Base-by-base conservation (phyloP, 768 basidiomycete species). In the Hysterangium stoloniferum region DNA sequence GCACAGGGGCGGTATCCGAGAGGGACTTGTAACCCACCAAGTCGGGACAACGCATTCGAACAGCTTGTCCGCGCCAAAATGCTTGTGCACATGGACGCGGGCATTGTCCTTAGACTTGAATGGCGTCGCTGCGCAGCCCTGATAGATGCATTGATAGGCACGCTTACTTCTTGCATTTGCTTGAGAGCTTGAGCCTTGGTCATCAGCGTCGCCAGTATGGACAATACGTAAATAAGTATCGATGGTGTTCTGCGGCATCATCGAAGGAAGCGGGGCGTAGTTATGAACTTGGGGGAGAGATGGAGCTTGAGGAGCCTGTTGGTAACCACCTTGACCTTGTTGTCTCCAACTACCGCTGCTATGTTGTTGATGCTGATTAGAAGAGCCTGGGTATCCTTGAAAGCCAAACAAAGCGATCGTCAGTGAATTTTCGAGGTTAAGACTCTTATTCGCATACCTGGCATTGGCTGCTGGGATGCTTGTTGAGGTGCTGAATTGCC, bases 21-120 rank as follows among this genome's bases (percentile, higher is more conserved):
- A 20, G 15, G 35, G 4, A 32, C 17, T 19, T 28, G 15, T 15
- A 27, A 48, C 47, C 38, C 33, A 48, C 47, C 47, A 48, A 22
- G 31, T 48, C 11, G 40, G 40, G 17, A 41, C 17, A 15, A 48
- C 37, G 37, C 47, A 48, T 25, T 48, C 47, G 25, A 48, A 48
- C 12, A 48, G 17, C 19, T 48, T 48, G 13, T 48, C 47, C 20
- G 47, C 12, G 25, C 47, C 47, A 24, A 48, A 48, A 22, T 48
- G 47, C 27, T 48, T 48, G 27, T 48, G 47, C 9, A 48, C 47
- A 25, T 48, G 47, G 3, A 48, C 47, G 7, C 47, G 34, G 4
- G 47, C 47, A 24, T 48, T 48, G 22, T 48, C 47, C 24, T 48
- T 48, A 2, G 40, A 41, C 13, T 41, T 41, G 40, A 41, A 41